Base-by-base conservation (phyloP, 2,329 filamentous ascomycete species). In the Penicillium sp. region DNA sequence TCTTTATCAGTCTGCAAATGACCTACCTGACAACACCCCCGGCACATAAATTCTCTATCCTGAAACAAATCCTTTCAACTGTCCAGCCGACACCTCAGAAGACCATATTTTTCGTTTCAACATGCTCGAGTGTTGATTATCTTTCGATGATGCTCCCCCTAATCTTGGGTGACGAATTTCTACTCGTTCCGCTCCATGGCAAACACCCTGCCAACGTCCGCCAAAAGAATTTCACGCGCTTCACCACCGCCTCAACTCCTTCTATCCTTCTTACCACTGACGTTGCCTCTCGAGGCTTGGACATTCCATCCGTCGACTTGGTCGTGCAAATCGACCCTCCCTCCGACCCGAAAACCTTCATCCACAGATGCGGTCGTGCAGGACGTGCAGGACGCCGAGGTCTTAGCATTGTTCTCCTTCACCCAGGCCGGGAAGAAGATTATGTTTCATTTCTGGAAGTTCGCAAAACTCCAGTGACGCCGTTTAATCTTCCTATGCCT, bases 71-170 rank as follows among this genome's bases (percentile, higher is more conserved):
- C 0, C 79, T 97, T 2, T 79, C 84, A 18, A 81, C 83, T 13
- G 74, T 96, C 19, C 81, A 88, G n/a, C 84, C 90, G 0, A 82
- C 80, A 4, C 93, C 93, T 0, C 87, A 92, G 60, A 92, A 92
- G 67, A 89, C 87, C 28, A 97, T 99, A 50, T 81, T 97, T 49
- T 99, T 97, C 70, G 81, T 97, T 19, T 95, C 92, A 0, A 97
- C 93, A 2, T 97, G 94, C 71, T 92, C 92, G 28, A 90, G 90
- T 0, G 94, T 99, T 56, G 93, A 97, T 72, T 97, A 97, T 75
- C 95, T 96, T 71, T 87, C 92, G 56, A 84, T 91, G 62, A 79
- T 96, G 5, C 79, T 99, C 1, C 89, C 90, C 0, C 75, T 81
- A 2, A 76, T 97, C 5, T 77, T 99, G 0, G 88, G 89, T 1